phyloP scores from a whole-genome alignment of 2,329 filamentous ascomycete genomes.

The Neonectria hederae region DNA sequence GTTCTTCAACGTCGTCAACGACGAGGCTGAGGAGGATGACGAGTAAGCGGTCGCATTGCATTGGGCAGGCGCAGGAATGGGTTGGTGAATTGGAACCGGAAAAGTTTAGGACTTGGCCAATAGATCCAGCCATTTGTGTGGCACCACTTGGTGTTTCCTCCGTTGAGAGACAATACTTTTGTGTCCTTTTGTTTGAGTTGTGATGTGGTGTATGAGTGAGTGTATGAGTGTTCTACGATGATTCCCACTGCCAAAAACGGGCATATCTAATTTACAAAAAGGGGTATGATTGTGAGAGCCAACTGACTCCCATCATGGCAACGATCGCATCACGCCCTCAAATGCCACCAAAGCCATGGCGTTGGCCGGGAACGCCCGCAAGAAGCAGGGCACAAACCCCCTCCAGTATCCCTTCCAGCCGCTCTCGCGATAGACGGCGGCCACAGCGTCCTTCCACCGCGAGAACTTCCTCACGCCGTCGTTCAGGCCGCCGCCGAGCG shows the following conservation, averaged over 20 bases:
- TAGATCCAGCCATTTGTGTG: conserved; percentile 46
- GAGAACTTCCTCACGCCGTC: conserved; percentile 76
- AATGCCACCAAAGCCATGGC: conserved; percentile 93
- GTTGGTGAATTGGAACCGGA: conserved; percentile 44
- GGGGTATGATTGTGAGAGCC: conserved; percentile 3
- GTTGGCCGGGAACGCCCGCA: conserved; percentile 95
- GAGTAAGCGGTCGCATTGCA: conserved; percentile 73
- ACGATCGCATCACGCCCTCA: conserved; percentile 84
- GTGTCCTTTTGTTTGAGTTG: background rate
- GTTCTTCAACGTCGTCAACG: conserved; percentile 99
- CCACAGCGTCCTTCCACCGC: conserved; percentile 83
- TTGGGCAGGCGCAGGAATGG: conserved; percentile 44
- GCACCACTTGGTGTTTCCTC: conserved; percentile 43
- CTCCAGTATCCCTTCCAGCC: conserved; percentile 89
- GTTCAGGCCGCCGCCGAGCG: conserved; percentile 74
- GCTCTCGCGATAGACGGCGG: conserved; percentile 76
- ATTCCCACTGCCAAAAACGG: too few relatives aligned
- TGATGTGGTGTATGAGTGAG: background rate
- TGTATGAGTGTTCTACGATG: background rate
- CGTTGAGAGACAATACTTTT: conserved; percentile 3
- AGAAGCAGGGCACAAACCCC: conserved; percentile 91
- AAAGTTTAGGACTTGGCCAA: conserved; percentile 44
- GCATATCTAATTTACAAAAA: background rate
- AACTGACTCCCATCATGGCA: conserved; percentile 53
- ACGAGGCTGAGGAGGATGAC: conserved; percentile 97